Conservation (phyloP, 31 red algal species). For the Asparagopsis taxiformis region DNA sequence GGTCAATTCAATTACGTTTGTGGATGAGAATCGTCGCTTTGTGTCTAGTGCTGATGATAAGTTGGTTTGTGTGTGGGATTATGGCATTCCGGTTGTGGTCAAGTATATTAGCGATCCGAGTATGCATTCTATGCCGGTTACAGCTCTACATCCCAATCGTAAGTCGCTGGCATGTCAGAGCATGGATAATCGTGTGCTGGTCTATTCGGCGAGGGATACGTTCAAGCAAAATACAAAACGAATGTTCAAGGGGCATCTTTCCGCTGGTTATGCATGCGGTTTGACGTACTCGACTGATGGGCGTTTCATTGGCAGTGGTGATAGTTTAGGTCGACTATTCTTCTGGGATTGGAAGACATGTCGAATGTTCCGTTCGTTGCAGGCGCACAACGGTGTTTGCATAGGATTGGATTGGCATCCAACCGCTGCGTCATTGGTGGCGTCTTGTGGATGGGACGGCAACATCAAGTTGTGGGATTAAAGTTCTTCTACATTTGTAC, state of each 20-base stretch:
- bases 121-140: slow-evolving; percentile 59
- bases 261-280: slow-evolving; percentile 75
- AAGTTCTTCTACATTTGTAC: background rate
- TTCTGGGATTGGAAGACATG: slow-evolving; percentile 91
- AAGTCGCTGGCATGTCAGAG: slow-evolving; percentile 66
- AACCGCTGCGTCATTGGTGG: slow-evolving; percentile 46
- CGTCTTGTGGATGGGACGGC: slow-evolving; percentile 63
- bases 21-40: slow-evolving; percentile 75
- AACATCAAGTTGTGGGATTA: slow-evolving; percentile 66
- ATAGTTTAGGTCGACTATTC: slow-evolving; percentile 73
- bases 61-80: slow-evolving; percentile 83
- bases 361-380: slow-evolving; percentile 42
- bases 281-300: slow-evolving; percentile 75
- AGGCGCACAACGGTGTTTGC: slow-evolving; percentile 73
- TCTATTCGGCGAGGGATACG: slow-evolving; percentile 41
- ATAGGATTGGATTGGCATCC: slow-evolving; percentile 80
- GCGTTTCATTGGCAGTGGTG: slow-evolving; percentile 75
- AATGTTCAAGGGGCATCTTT: slow-evolving; percentile 70
- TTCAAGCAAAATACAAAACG: slow-evolving; percentile 70
- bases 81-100: slow-evolving; percentile 85
- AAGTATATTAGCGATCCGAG: slow-evolving; percentile 79
- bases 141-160: slow-evolving; percentile 60
- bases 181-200: slow-evolving; percentile 70
- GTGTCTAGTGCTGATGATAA: slow-evolving; percentile 87
- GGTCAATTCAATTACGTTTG: slow-evolving; percentile 81